Evolutionary conservation across 2,329 filamentous ascomycete species (phyloP).

Genomic region (Aschersonia sp.): DNA sequence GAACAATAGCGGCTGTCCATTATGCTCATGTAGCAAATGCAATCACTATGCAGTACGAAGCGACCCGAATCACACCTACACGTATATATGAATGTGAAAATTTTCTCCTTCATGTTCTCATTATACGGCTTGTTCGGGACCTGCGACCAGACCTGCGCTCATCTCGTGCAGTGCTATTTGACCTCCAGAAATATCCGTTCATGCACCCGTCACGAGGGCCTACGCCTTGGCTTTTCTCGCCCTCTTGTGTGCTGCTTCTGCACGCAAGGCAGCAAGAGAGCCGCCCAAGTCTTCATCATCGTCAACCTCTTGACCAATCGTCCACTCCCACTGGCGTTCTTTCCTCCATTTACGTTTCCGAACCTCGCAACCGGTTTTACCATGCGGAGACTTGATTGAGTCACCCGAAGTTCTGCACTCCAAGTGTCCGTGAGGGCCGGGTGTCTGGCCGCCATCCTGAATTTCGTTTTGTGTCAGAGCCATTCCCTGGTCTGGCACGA

Average conservation of each 20-base stretch:
- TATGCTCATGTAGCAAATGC: too few relatives aligned
- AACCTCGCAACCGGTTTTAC: slow-evolving; percentile 25
- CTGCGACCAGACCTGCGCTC: too few relatives aligned
- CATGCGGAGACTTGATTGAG: slow-evolving; percentile 21
- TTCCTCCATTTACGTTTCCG: slow-evolving; percentile 41
- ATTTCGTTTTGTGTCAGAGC: slow-evolving; percentile 39
- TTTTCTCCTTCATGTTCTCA: too few relatives aligned
- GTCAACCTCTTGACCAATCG: slow-evolving; percentile 40
- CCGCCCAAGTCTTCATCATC: slow-evolving; percentile 23
- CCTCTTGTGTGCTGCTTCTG: slow-evolving; percentile 9
- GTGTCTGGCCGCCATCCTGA: slow-evolving; percentile 46
- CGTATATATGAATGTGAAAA: too few relatives aligned
- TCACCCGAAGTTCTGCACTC: slow-evolving; percentile 39
- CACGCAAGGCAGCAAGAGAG: slow-evolving; percentile 23
- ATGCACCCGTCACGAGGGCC: too few relatives aligned
- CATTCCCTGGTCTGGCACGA: slow-evolving; percentile 32
- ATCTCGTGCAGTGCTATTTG: too few relatives aligned
- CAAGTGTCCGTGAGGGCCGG: slow-evolving; percentile 51
- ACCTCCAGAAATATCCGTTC: too few relatives aligned
- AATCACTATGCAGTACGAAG: too few relatives aligned
- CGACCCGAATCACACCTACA: too few relatives aligned
- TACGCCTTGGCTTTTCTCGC: background rate
- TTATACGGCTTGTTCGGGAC: too few relatives aligned
- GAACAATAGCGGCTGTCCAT: too few relatives aligned
- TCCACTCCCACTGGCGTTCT: slow-evolving; percentile 53